Base-by-base conservation (phyloP, 352 stramenopile genomes). In the Pythium sukuiense region DNA sequence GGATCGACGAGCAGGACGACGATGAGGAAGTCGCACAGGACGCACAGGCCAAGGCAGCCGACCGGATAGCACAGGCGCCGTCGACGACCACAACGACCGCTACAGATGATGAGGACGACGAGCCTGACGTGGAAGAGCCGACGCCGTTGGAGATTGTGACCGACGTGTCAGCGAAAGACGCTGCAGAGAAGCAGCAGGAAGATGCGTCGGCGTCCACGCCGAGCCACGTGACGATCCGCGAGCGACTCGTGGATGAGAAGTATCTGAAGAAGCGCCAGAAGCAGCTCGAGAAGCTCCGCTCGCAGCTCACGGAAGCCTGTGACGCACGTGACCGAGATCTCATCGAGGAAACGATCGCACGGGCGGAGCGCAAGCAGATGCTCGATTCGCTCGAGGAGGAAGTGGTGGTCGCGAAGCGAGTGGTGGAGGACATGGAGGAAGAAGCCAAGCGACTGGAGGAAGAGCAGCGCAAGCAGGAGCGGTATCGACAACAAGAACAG, bases 351-450 rank as follows among this genome's bases (percentile, higher is more conserved):
- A 84, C 81, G 0, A 66, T 94, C 45, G 86, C 81, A 20, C 80
- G 86, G 6, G 75, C 80, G 0, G 80, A 91, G 61, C 81, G 86
- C 7, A 92, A 92, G 61, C 80, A 90, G 57, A 94, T 94, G 86
- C 74, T 63, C 20, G 83, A 89, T n/a, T 68, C 78, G 26, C 57
- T 94, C 16, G 58, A 77, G 12, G 70, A 83, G 14, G 86, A 94
- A 52, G 76, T 91, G 9, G 55, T 75, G 6, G 62, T 50, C 20
- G 82, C 86, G 35, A 74, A 73, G 6, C 49, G 63, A 6, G 76
- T 92, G 18, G 45, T 92, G 32, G 54, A 74, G n/a, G 69, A 78
- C 2, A 73, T 87, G 18, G 53, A 71, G 11, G 59, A 49, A 37
- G 72, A 69, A 24, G 48, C 24, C 45, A 74, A 66, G 32, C 59